Conservation (phyloP, 371 early-diverging fungal species). For the Coemansia sp. region DNA sequence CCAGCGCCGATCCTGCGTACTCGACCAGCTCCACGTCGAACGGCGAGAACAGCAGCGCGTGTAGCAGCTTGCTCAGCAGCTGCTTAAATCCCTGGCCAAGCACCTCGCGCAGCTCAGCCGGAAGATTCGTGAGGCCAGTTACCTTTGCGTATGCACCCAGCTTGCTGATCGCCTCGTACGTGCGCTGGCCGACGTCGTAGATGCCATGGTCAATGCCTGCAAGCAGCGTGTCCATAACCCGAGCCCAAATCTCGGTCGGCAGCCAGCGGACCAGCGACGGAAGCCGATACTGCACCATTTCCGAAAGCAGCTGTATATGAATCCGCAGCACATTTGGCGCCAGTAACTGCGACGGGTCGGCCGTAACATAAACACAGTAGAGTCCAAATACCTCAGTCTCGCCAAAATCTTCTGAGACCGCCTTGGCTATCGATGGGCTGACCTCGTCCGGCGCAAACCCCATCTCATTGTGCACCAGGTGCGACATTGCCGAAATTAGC, state of each 20-base stretch:
- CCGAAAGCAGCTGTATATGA: slow-evolving; percentile 40
- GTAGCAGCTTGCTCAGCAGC: slow-evolving; percentile 34
- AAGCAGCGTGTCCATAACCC: slow-evolving; percentile 27
- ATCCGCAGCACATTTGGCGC: slow-evolving; percentile 41
- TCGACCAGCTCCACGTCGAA: slow-evolving; percentile 45
- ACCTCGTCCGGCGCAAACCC: slow-evolving; percentile 41
- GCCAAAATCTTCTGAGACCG: slow-evolving; percentile 38
- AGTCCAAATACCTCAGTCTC: slow-evolving; percentile 45
- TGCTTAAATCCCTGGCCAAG: slow-evolving; percentile 24
- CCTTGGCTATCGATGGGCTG: slow-evolving; percentile 8
- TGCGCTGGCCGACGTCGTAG: slow-evolving; percentile 43
- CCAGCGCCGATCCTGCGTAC: slow-evolving; percentile 37
- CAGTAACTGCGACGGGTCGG: slow-evolving; percentile 22
- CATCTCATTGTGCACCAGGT: slow-evolving; percentile 45
- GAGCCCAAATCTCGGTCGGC: slow-evolving; percentile 27
- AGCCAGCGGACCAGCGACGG: slow-evolving; percentile 47
- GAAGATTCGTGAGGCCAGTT: slow-evolving; percentile 9
- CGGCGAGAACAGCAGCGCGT: slow-evolving; percentile 34
- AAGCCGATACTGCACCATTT: slow-evolving; percentile 39
- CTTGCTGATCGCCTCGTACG: slow-evolving; percentile 44
- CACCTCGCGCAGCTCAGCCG: slow-evolving; percentile 23
- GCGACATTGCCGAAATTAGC: slow-evolving; percentile 31
- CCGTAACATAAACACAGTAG: slow-evolving; percentile 38
- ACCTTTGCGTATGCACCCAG: slow-evolving; percentile 44
- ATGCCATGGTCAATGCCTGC: slow-evolving; percentile 35